Conservation (phyloP, 2,329 filamentous ascomycete species). For the Fusarium odoratissimum region DNA sequence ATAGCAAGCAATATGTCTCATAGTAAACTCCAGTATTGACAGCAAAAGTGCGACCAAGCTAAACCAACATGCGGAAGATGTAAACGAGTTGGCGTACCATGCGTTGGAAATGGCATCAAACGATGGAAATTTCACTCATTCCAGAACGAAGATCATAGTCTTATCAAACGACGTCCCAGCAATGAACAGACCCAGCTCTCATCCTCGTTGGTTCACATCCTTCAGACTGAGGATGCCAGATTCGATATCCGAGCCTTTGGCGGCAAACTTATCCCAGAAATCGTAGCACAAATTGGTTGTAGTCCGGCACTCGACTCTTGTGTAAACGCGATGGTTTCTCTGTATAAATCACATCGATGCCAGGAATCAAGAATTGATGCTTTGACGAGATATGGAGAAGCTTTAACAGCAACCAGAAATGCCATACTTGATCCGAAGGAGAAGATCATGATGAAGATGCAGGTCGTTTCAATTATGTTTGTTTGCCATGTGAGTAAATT, state of each 20-base stretch:
- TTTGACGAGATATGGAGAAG: constrained; percentile 25
- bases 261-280: constrained; percentile 28
- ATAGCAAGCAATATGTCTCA: not conserved
- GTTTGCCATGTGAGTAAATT: constrained; percentile 30
- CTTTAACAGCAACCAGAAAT: constrained; percentile 16
- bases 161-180: constrained; percentile 14
- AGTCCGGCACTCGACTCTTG: constrained; percentile 28
- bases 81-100: constrained; percentile 24
- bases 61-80: constrained; percentile 38
- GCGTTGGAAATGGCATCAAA: constrained; percentile 35
- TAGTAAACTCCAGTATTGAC: not conserved
- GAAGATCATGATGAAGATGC: constrained; percentile 29
- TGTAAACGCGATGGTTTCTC: constrained; percentile 29
- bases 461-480: constrained; percentile 27
- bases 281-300: constrained; percentile 28
- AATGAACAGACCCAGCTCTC: constrained; percentile 20
- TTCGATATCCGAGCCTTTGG: constrained; percentile 38
- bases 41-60: constrained; percentile 17
- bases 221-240: constrained; percentile 34
- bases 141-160: not conserved
- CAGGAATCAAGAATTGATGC: constrained; percentile 20
- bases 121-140: constrained; percentile 35
- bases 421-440: constrained; percentile 7
- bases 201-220: constrained; percentile 32
- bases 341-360: constrained; percentile 24